Percentiles rank a stretch among this genome's conserved stretches.
These are phyloP conservation scores for Vitis hybrid DNA, from an alignment of 177 flowering plant genomes.

Conservation along the genomic window DNA sequence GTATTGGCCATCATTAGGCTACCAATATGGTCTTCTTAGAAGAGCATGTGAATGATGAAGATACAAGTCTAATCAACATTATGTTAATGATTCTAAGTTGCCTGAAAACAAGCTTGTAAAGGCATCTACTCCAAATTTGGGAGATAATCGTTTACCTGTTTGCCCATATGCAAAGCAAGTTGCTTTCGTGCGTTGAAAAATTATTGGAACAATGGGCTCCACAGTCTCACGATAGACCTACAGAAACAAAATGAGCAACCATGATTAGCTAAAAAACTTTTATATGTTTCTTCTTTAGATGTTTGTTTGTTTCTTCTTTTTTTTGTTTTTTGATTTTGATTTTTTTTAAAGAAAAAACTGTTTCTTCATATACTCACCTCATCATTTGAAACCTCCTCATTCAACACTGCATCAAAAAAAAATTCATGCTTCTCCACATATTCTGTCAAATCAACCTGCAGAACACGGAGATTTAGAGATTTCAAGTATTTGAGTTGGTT, in stretches of 20 bases:
- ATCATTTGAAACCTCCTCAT: conserved; percentile 90
- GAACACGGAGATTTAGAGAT: conserved; percentile 3
- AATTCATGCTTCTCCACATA: conserved; percentile 92
- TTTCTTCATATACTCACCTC: conserved; percentile 50
- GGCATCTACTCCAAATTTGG: background rate
- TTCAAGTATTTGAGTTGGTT: background rate
- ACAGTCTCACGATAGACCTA: conserved; percentile 56
- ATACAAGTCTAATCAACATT: no score
- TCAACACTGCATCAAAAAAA: conserved; percentile 89
- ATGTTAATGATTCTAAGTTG: no score
- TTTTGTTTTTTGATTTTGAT: background rate
- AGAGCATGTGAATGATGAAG: no score
- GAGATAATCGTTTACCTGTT: conserved; percentile 35
- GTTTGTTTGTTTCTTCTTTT: background rate
- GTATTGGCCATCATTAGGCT: no score
- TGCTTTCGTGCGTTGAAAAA: conserved; percentile 53
- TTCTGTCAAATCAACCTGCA: conserved; percentile 90
- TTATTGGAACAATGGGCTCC: conserved; percentile 52
- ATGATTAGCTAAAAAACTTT: background rate
- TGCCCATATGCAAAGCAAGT: conserved; percentile 66
- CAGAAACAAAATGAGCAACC: conserved; percentile 2
- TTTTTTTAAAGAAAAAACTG: background rate
- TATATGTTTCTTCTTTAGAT: background rate
- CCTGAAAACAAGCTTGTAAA: background rate
- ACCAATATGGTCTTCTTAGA: no score